Evolutionary conservation across 352 stramenopile species (phyloP).

Genomic region (Phytopythium vexans): DNA sequence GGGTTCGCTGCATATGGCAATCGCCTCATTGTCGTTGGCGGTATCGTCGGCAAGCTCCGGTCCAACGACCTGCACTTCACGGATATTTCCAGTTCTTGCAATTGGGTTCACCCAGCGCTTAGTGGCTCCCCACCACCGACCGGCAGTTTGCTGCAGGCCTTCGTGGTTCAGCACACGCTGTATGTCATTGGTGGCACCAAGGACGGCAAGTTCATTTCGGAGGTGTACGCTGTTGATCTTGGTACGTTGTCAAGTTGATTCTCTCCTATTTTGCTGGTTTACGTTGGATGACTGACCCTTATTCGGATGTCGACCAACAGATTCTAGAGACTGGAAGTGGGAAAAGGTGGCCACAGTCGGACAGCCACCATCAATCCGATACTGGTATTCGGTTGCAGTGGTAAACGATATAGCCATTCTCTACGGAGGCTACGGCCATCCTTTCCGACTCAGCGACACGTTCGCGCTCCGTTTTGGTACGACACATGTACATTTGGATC

Average conservation of each 20-base stretch:
- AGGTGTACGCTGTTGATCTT: constrained; percentile 46
- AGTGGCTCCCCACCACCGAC: constrained; percentile 29
- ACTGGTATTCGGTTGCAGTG: constrained; percentile 55
- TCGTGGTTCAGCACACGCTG: constrained; percentile 40
- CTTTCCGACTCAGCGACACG: constrained; percentile 42
- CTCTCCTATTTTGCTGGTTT: constrained; percentile 2
- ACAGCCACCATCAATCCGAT: constrained; percentile 50
- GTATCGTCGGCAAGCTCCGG: constrained; percentile 52
- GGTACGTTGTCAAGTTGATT: constrained; percentile 25
- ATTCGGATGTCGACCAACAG: constrained; percentile 10
- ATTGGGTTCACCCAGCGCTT: constrained; percentile 32
- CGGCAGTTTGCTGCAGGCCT: constrained; percentile 50
- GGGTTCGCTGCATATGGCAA: constrained; percentile 39
- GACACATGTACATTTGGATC: constrained; percentile 3
- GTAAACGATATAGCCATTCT: constrained; percentile 41
- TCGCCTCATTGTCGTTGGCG: constrained; percentile 52
- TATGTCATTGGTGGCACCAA: constrained; percentile 57
- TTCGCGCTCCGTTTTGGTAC: constrained; percentile 54
- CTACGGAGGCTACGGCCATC: constrained; percentile 56
- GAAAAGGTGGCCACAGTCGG: constrained; percentile 40
- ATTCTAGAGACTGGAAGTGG: constrained; percentile 44
- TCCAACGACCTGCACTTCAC: constrained; percentile 50
- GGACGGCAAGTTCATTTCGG: constrained; percentile 57
- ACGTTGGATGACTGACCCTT: neutral
- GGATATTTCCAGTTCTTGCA: constrained; percentile 23